phyloP scores from a whole-genome alignment of 2,329 filamentous ascomycete species.

The Westerdykella aurantiaca region DNA sequence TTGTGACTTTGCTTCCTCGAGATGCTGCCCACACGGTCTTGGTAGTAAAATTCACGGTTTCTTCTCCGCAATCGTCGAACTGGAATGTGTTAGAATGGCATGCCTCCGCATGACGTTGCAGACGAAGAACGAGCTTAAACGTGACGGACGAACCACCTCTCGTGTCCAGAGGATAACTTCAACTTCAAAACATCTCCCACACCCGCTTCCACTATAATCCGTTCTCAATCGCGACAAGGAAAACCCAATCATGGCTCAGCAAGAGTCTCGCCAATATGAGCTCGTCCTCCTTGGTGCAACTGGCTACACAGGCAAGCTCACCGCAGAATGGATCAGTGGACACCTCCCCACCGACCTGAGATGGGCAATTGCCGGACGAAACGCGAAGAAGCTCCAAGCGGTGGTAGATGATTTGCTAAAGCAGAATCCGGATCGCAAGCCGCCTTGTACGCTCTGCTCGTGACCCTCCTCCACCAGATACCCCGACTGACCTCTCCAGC shows the following conservation, averaged over 20 bases:
- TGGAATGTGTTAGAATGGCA: background rate
- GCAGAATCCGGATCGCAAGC: conserved; percentile 62
- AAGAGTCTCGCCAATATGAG: conserved; percentile 52
- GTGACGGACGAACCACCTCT: background rate
- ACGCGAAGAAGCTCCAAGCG: conserved; percentile 64
- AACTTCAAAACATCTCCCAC: no score
- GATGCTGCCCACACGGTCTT: no score
- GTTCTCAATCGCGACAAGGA: background rate
- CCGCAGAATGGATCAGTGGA: conserved; percentile 67
- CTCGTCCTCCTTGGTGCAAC: conserved; percentile 62
- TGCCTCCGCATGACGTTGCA: conserved; percentile 9
- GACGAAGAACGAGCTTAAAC: background rate
- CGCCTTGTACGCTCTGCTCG: conserved; percentile 53
- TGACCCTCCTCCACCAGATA: background rate
- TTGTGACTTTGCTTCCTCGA: no score
- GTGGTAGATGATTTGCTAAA: conserved; percentile 62
- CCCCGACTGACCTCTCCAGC: conserved; percentile 20
- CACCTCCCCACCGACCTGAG: conserved; percentile 68
- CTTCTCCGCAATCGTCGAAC: no score
- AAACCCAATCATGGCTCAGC: conserved; percentile 18
- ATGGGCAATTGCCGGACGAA: conserved; percentile 85
- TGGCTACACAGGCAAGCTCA: conserved; percentile 78
- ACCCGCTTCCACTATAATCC: background rate
- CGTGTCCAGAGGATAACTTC: background rate
- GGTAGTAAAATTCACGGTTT: no score